phyloP scores from a whole-genome alignment of 805 yeast species.

The Saccharomycopsis malanga region DNA sequence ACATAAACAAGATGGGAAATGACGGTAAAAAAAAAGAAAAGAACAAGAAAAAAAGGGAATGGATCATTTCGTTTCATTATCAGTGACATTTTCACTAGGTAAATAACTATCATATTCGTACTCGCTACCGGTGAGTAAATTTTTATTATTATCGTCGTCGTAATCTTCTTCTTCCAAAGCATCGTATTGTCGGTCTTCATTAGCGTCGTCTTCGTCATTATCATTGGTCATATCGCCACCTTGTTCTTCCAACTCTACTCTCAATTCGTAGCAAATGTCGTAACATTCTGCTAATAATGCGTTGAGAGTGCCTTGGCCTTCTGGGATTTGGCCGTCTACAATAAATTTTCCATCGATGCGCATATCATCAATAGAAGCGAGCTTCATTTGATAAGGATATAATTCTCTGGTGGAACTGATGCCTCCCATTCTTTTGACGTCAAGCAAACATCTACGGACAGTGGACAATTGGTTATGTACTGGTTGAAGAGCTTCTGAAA shows the following conservation, averaged over 20 bases:
- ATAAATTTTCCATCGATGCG: conserved; percentile 89
- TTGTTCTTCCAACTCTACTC: conserved; percentile 69
- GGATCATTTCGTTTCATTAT: conserved; percentile 10
- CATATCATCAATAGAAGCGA: conserved; percentile 80
- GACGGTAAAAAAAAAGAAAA: neutral
- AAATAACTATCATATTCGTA: conserved; percentile 22
- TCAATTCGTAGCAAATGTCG: conserved; percentile 86
- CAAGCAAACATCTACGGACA: conserved; percentile 81
- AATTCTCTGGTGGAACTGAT: conserved; percentile 79
- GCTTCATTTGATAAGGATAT: conserved; percentile 92
- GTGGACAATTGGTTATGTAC: conserved; percentile 90
- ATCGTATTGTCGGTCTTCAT: conserved; percentile 21
- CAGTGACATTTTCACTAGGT: conserved; percentile 23
- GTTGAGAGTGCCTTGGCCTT: conserved; percentile 94
- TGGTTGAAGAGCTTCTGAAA: conserved; percentile 87
- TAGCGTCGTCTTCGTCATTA: conserved; percentile 17
- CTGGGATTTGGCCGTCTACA: conserved; percentile 85
- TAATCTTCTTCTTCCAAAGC: conserved; percentile 22
- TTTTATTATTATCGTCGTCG: conserved; percentile 8
- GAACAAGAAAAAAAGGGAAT: too few relatives aligned
- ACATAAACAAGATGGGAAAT: neutral
- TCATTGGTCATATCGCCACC: conserved; percentile 21
- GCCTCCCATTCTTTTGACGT: conserved; percentile 90
- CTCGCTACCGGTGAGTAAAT: conserved; percentile 12
- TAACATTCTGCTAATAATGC: conserved; percentile 90